phyloP scores from a whole-genome alignment of 2,329 filamentous ascomycete species.

The Diatrype stigma region DNA sequence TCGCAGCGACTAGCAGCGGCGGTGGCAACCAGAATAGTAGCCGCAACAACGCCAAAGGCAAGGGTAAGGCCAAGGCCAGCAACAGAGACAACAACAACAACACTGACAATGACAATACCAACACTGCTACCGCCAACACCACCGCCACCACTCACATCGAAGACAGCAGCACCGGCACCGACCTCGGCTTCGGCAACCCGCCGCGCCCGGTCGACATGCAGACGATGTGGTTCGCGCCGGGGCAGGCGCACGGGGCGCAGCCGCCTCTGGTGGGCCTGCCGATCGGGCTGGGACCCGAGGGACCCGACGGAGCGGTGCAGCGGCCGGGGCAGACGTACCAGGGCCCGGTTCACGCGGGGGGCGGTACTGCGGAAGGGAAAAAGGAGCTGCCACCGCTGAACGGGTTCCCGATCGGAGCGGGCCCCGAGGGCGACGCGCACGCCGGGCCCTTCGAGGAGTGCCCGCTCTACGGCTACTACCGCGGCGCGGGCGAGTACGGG shows the following conservation, averaged over 20 bases:
- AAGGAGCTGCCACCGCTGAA: constrained; percentile 19
- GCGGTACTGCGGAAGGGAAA: not conserved
- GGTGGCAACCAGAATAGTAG: not conserved
- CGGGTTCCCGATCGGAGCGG: constrained; percentile 38
- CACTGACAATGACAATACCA: not conserved
- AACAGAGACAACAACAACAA: not conserved
- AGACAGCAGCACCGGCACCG: not conserved
- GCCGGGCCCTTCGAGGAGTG: constrained; percentile 28
- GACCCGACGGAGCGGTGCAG: too few relatives aligned
- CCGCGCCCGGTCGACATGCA: too few relatives aligned
- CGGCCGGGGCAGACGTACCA: not conserved
- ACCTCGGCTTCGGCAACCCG: too few relatives aligned
- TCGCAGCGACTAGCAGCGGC: not conserved
- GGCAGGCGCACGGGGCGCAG: not conserved
- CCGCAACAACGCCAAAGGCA: not conserved
- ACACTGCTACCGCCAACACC: not conserved
- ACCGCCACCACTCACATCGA: not conserved
- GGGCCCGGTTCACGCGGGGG: not conserved
- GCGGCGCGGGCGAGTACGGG: too few relatives aligned
- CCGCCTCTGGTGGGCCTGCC: not conserved
- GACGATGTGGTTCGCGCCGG: not conserved
- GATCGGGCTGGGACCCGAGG: too few relatives aligned
- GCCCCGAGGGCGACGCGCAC: constrained; percentile 35
- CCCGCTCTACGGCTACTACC: constrained; percentile 8
- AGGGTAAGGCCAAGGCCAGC: constrained; percentile 1